Conservation (phyloP, 108 stramenopile species). For the Skeletonema menzelii region DNA sequence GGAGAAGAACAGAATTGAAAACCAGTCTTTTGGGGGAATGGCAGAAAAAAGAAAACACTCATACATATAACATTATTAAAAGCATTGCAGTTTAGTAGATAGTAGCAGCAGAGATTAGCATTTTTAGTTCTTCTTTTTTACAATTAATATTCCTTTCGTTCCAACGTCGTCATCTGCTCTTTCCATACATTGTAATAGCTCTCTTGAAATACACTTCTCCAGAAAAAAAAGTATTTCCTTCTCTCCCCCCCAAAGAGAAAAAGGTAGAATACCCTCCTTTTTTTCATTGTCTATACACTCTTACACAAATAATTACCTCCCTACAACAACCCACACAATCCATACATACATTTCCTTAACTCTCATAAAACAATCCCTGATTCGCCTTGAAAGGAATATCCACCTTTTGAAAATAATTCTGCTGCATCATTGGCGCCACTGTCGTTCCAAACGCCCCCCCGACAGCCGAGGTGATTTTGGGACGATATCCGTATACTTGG, state of each 20-base stretch:
- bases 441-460: slow-evolving; percentile 14
- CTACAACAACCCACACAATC: not conserved
- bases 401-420: slow-evolving; percentile 9
- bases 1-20: not conserved
- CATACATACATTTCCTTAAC: not conserved
- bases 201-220: too few relatives aligned
- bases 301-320: not conserved
- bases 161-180: too few relatives aligned
- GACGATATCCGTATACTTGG: slow-evolving; percentile 21
- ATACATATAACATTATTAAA: too few relatives aligned
- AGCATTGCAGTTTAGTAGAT: too few relatives aligned
- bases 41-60: not conserved
- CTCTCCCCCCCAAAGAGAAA: too few relatives aligned
- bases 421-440: not conserved
- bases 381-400: slow-evolving; percentile 34
- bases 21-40: not conserved
- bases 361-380: slow-evolving; percentile 19
- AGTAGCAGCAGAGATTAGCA: too few relatives aligned
- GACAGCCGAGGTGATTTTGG: slow-evolving; percentile 2
- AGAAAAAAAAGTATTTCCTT: too few relatives aligned
- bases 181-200: too few relatives aligned
- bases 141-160: too few relatives aligned
- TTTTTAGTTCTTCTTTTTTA: too few relatives aligned
- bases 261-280: too few relatives aligned
- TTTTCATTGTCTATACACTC: not conserved